phyloP scores from a whole-genome alignment of 306 rosid species.

The Vigna mungo region DNA sequence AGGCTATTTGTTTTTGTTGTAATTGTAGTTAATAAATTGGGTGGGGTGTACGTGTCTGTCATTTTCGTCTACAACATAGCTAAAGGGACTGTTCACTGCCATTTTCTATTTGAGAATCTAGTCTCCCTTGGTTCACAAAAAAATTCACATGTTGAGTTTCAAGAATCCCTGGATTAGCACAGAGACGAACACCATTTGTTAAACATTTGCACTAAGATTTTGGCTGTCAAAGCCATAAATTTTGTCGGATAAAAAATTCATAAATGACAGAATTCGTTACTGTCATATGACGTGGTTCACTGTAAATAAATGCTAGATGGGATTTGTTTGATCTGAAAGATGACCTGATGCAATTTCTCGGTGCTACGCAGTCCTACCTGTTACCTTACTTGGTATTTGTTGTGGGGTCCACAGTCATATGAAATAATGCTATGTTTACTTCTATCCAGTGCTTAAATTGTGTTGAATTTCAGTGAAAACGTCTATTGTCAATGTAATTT shows the following conservation, averaged over 20 bases:
- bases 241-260: conserved; percentile 31
- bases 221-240: conserved; percentile 27
- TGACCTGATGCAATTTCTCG: conserved; percentile 54
- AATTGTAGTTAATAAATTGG: conserved; percentile 33
- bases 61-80: conserved; percentile 41
- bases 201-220: conserved; percentile 38
- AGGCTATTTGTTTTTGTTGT: conserved; percentile 12
- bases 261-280: conserved; percentile 37
- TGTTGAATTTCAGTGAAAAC: conserved; percentile 44
- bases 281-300: conserved; percentile 44
- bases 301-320: conserved; percentile 38
- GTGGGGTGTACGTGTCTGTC: conserved; percentile 56
- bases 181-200: conserved; percentile 39
- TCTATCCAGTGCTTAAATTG: conserved; percentile 44
- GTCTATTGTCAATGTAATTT: conserved; percentile 25
- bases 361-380: conserved; percentile 41
- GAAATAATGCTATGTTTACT: conserved; percentile 37
- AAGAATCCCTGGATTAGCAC: conserved; percentile 45
- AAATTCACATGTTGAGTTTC: conserved; percentile 37
- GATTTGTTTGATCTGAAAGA: no score
- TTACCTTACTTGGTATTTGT: conserved; percentile 28
- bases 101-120: conserved; percentile 56
- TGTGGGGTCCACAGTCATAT: conserved; percentile 55
- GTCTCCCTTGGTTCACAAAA: conserved; percentile 23
- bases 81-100: conserved; percentile 38